Base-by-base conservation (phyloP, 2,329 filamentous ascomycete genomes). In the Colletotrichum nymphaeae region DNA sequence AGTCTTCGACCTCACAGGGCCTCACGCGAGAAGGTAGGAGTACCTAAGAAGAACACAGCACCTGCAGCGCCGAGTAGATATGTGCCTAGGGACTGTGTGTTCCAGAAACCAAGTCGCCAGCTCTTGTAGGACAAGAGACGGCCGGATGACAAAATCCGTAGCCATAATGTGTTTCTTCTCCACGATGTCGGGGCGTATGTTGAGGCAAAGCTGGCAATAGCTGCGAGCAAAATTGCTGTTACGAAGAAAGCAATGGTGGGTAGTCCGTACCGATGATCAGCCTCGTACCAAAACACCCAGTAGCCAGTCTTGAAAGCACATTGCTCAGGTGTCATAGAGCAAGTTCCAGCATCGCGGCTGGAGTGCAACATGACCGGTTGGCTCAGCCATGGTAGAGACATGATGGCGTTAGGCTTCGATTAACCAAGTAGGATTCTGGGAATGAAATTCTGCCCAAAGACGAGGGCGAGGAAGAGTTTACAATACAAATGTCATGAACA, bases 221-320 rank as follows among this genome's bases (percentile, higher is more conserved):
- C 78, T 74, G 88, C 90, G 14, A 89, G 70, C 1, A 83, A 81
- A 66, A 90, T 86, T n/a, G 80, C 78, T 0, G 82, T 81, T 75
- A 87, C 81, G 78, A 90, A 86, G 75, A 90, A 88, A 57, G 87
- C 88, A 3, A 89, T 79, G 0, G 88, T 89, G 7, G 84, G 83
- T 4, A 90, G 78, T 0, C 85, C 86, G 75, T 86, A 91, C 46
- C 86, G 84, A 74, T 87, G 84, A 76, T 91, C 89, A 26, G 88
- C 86, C 68, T 88, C 79, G 46, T 74, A 78, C 80, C 64, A 72
- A 49, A 67, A 67, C 3, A 84, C 78, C 86, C 87, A 89, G 75
- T 84, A 82, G n/a, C 82, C 78, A 26, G 71, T 78, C 63, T 86
- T 84, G 74, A 82, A 88, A 14, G 80, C 81, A 75, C 87, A 89